Percentiles rank a stretch among this genome's conserved stretches.
Evolutionary conservation across 768 basidiomycete genomes (phyloP).

Genomic region (Termitomyces titanicus): DNA sequence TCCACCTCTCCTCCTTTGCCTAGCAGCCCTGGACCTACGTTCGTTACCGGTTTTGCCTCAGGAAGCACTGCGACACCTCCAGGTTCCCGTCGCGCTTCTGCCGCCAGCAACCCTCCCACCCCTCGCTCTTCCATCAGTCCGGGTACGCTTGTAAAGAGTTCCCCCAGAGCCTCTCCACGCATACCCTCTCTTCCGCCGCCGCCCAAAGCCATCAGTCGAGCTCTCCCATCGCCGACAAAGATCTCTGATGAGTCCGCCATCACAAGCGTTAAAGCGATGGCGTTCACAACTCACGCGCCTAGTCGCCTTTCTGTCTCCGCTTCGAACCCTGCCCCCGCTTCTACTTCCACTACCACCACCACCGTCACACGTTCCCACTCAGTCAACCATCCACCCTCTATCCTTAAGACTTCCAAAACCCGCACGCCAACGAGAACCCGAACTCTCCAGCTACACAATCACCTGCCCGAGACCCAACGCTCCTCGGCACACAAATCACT

Average conservation of each 20-base stretch:
- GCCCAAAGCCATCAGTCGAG: neutral
- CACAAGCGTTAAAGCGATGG: neutral
- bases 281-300: neutral
- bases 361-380: neutral
- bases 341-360: neutral
- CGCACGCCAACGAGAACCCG: neutral
- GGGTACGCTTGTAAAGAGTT: neutral
- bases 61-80: conserved; percentile 1
- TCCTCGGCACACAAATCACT: neutral
- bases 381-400: neutral
- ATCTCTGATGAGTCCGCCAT: neutral
- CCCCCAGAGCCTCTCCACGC: conserved; percentile 4
- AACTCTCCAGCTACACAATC: neutral
- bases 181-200: neutral
- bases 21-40: neutral
- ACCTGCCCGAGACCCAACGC: neutral
- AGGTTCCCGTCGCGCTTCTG: neutral
- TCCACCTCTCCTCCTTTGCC: conserved; percentile 1
- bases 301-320: neutral
- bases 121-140: neutral
- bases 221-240: neutral
- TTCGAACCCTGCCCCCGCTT: neutral
- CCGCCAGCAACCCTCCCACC: neutral
- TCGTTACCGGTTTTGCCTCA: neutral
- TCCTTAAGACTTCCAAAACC: neutral